Evolutionary conservation across 768 basidiomycete species (phyloP).

Genomic region (Mycena latifolia): DNA sequence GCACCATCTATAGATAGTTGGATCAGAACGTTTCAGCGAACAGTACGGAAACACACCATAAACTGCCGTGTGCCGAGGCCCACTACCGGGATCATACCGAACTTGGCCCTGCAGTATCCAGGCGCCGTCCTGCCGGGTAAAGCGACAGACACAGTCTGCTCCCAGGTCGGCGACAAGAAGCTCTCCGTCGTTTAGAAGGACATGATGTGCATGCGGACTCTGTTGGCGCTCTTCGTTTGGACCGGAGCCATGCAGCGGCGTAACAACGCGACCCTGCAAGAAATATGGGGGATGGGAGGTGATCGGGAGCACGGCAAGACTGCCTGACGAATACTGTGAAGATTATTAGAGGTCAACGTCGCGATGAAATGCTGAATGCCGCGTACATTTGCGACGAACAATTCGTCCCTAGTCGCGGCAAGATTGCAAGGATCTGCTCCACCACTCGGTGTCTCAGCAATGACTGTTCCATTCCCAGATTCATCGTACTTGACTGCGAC

Average conservation of each 20-base stretch:
- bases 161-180: conserved; percentile 84
- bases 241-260: conserved; percentile 67
- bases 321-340: conserved; percentile 77
- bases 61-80: conserved; percentile 78
- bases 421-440: conserved; percentile 77
- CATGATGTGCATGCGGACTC: conserved; percentile 83
- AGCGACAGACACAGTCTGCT: conserved; percentile 73
- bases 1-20: conserved; percentile 59
- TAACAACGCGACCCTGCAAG: conserved; percentile 46
- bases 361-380: conserved; percentile 1
- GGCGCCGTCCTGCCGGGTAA: conserved; percentile 58
- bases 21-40: background rate
- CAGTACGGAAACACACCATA: conserved; percentile 58
- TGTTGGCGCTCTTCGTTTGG: conserved; percentile 78
- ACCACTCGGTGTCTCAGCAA: conserved; percentile 63
- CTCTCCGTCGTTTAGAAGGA: conserved; percentile 64
- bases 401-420: conserved; percentile 64
- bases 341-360: conserved; percentile 7
- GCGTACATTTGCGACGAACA: conserved; percentile 83
- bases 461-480: conserved; percentile 64
- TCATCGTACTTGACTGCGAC: conserved; percentile 69
- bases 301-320: conserved; percentile 67
- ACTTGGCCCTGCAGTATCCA: conserved; percentile 68
- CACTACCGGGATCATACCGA: conserved; percentile 65
- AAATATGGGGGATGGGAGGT: conserved; percentile 61